Base-by-base conservation (phyloP, 2,329 filamentous ascomycete species). In the Scytalidium sp. region DNA sequence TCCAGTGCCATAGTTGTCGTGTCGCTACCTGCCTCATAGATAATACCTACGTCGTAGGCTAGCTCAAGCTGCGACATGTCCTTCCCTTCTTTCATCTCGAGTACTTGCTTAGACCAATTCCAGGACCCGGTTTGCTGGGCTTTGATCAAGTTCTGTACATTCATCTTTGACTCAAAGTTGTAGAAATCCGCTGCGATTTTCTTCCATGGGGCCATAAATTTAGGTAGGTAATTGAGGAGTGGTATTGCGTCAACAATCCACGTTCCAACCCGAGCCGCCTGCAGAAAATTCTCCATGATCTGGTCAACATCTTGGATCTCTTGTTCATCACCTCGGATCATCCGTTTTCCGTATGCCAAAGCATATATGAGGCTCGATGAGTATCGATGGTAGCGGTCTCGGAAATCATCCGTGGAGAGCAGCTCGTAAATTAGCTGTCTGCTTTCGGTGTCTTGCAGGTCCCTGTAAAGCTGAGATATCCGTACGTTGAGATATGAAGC, bases 361-460 rank as follows among this genome's bases (percentile, higher is more conserved):
- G 57, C 59, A 59, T 65, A 63, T 46, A 66, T 58, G 5, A 65
- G 58, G 6, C 49, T 51, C 44, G 62, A 64, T 1, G 58, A 49
- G 46, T 54, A 66, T 5, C 63, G 56, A 15, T 54, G 53, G 47
- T 60, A 63, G 7, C 58, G 56, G 2, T 23, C 44, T 41, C 43
- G 61, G 59, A 59, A 66, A 21, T 45, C 19, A 2, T 60, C 56
- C 1, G 63, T 60, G 22, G 43, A 43, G 21, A 64, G 49, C 32
- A 60, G 55, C 13, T 65, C 64, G 32, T 50, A 57, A 15, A 61
- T 44, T 10, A 66, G 48, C 27, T 59, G 55, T 36, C 52, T 56
- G 3, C 54, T 58, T 46, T 66, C 64, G 2, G 60, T 41, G 23
- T 66, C 63, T 51, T 67, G 64, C 49, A 61, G 64, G 3, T 58